A percentile compares a stretch with the other conserved stretches of the same genome.
phyloP scores from a whole-genome alignment of 192 early-diverging fungal species.

The Coemansia sp. region DNA sequence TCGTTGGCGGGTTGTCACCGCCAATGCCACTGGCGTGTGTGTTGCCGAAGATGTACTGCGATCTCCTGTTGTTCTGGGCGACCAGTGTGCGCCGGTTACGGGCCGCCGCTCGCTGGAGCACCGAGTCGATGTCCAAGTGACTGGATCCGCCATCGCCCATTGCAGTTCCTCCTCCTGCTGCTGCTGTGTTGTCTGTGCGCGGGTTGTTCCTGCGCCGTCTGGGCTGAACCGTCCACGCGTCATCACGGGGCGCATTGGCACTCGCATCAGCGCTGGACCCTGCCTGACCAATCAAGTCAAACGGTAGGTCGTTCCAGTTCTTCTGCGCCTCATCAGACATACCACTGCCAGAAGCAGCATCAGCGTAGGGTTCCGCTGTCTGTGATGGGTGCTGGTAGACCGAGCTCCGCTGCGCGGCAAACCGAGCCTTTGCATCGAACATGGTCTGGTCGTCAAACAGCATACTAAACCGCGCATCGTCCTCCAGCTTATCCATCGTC shows the following conservation, averaged over 20 bases:
- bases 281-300: conserved; percentile 13
- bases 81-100: conserved; percentile 44
- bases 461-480: conserved; percentile 38
- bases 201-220: background rate
- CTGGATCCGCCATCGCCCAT: background rate
- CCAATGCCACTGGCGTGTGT: background rate
- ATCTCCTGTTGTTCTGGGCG: conserved; percentile 53
- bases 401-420: conserved; percentile 48
- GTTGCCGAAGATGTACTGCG: conserved; percentile 35
- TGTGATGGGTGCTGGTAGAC: conserved; percentile 25
- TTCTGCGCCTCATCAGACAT: conserved; percentile 10
- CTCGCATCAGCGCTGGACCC: conserved; percentile 12
- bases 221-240: conserved; percentile 4
- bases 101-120: conserved; percentile 32
- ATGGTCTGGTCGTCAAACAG: conserved; percentile 41
- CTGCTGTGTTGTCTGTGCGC: background rate
- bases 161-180: background rate
- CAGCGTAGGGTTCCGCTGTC: conserved; percentile 20
- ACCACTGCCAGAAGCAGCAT: conserved; percentile 6
- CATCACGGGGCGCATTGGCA: background rate
- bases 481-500: conserved; percentile 53
- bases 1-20: background rate
- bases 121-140: conserved; percentile 32
- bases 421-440: conserved; percentile 49
- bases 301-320: conserved; percentile 17